Evolutionary conservation across 495 filamentous ascomycete genomes (phyloP).

Genomic region (Annulohypoxylon maeteangense): DNA sequence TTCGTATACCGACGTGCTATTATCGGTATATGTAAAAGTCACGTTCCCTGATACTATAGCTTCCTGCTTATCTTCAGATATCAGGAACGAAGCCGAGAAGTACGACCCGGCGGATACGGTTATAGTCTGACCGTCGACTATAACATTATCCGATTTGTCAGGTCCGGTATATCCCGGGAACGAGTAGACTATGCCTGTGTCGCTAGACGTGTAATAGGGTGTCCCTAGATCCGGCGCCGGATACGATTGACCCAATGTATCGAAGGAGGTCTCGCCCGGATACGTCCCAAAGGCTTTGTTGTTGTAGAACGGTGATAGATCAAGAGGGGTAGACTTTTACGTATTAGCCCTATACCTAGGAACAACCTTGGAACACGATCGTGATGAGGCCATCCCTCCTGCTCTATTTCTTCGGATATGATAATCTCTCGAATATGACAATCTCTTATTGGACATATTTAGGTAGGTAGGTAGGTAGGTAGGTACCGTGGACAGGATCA

Average conservation of each 20-base stretch:
- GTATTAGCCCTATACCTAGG: conserved; percentile 14
- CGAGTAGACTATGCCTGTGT: conserved; percentile 57
- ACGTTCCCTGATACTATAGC: conserved; percentile 57
- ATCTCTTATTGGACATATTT: background rate
- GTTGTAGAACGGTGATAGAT: conserved; percentile 53
- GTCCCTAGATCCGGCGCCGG: conserved; percentile 52
- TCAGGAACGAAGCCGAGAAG: conserved; percentile 61
- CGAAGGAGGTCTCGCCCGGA: conserved; percentile 57
- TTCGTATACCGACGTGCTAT: conserved; percentile 51
- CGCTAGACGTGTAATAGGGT: conserved; percentile 53
- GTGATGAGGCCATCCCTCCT: background rate
- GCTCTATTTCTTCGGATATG: background rate
- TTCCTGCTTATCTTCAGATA: conserved; percentile 54
- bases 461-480: too few relatives aligned
- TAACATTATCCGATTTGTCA: conserved; percentile 55
- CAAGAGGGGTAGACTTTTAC: conserved; percentile 43
- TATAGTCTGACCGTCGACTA: conserved; percentile 57
- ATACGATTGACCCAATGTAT: conserved; percentile 56
- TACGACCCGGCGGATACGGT: conserved; percentile 48
- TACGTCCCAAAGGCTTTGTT: conserved; percentile 58
- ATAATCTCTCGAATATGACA: too few relatives aligned
- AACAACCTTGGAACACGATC: too few relatives aligned
- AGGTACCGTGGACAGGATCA: too few relatives aligned
- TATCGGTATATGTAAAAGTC: conserved; percentile 60
- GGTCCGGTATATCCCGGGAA: conserved; percentile 60